Evolutionary conservation across 805 yeast genomes (phyloP), one percentile per base, ranked within the genome.

Genomic region (Metschnikowia cubensis): DNA sequence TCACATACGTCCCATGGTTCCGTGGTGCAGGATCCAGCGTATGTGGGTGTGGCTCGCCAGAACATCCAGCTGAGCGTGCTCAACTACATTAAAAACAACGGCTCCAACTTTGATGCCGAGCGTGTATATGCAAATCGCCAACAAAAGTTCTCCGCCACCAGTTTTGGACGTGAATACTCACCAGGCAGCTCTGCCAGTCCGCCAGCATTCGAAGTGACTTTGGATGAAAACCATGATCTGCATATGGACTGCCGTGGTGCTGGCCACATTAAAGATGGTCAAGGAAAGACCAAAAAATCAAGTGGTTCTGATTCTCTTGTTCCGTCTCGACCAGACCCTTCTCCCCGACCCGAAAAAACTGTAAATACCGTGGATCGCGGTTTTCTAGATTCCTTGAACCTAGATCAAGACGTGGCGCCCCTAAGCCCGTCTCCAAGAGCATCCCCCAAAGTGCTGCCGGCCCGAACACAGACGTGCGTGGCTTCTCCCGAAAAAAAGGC

Each of bases 51-150:
- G 22, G 69, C 65, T 17, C 62, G 63, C 33, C 63, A 61, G 42
- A 65, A 56, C 38, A 57, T 70, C 39, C 67, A 64, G 50, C 64
- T 68, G 49, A 57, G 61, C 31, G 76, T 73, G 29, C 59, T 73
- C 29, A 68, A 56, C 53, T 71, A 70, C 49, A 68, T 73, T 39
- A 62, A 62, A 29, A 56, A 56, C 45, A 61, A 62, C 49, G 51
- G 54, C 32, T 52, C 60, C 32, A 57, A 57, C 32, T 65, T 68
- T 37, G 61, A 66, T 48, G 63, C 76, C 22, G 68, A 69, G 56
- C 71, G 65, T n/a, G 60, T 72, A 41, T 73, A 60, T 49, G 59
- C 67, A 22, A 73, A 71, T 47, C 60, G 76, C 42, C 71, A 69
- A 54, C 53, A 53, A 35, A 61, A 58, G 50, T 67, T 67, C 47